phyloP scores from a whole-genome alignment of 768 basidiomycete species.

The Baorangia bicolor region DNA sequence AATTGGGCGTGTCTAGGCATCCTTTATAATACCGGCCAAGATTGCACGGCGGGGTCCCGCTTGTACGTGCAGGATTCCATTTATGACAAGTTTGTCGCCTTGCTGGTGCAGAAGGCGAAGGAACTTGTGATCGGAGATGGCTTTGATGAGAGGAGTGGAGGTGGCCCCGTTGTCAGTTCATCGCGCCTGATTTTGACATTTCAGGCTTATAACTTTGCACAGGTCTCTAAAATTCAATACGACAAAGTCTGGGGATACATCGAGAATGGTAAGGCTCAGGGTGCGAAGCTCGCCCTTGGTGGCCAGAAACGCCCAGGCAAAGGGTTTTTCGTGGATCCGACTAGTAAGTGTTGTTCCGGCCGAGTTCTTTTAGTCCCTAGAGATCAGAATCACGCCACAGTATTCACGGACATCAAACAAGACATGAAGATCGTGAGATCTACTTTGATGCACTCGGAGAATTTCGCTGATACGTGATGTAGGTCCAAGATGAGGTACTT shows the following conservation, averaged over 20 bases:
- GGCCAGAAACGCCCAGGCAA: conserved; percentile 73
- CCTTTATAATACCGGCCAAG: conserved; percentile 88
- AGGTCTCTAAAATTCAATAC: conserved; percentile 84
- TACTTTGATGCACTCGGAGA: not conserved
- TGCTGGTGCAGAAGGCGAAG: conserved; percentile 66
- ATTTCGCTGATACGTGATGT: conserved; percentile 23
- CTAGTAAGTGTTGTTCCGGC: conserved; percentile 51
- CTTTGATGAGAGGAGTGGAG: conserved; percentile 68
- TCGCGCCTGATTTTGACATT: not conserved
- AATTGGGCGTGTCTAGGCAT: conserved; percentile 86
- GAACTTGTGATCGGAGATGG: conserved; percentile 77
- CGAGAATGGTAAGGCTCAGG: conserved; percentile 78
- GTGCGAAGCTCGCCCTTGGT: conserved; percentile 77
- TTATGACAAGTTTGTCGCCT: conserved; percentile 78
- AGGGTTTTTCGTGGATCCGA: conserved; percentile 90
- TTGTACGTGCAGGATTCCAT: conserved; percentile 85
- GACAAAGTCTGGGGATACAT: conserved; percentile 89
- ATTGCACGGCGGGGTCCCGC: conserved; percentile 91
- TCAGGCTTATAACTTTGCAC: conserved; percentile 7
- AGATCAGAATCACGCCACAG: conserved; percentile 36
- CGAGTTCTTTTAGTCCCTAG: conserved; percentile 2
- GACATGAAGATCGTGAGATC: conserved; percentile 82
- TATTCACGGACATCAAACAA: conserved; percentile 76
- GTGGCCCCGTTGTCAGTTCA: conserved; percentile 76
- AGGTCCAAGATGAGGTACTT: conserved; percentile 35